Evolutionary conservation across 2,329 filamentous ascomycete genomes (phyloP).

Genomic region (Aspergillus tamarii): DNA sequence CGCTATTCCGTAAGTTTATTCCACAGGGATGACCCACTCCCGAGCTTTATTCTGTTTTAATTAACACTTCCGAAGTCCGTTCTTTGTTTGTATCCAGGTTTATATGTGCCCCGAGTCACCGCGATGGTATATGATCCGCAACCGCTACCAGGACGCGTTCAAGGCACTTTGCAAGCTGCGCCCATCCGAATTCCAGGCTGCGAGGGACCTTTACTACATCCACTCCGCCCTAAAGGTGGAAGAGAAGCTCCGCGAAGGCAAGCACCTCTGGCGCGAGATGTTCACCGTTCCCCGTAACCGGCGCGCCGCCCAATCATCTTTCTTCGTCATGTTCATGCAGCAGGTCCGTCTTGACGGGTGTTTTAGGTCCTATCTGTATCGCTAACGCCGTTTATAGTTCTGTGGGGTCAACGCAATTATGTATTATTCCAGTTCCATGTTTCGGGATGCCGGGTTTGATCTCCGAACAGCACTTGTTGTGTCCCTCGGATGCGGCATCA

Average conservation of each 20-base stretch:
- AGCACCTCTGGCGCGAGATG: constrained; percentile 55
- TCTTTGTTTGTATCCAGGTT: constrained; percentile 55
- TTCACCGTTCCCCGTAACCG: constrained; percentile 65
- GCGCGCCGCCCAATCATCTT: constrained; percentile 62
- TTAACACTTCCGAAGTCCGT: constrained; percentile 7
- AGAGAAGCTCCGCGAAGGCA: constrained; percentile 52
- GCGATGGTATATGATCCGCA: constrained; percentile 53
- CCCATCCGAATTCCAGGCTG: constrained; percentile 48
- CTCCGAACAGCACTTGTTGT: constrained; percentile 57
- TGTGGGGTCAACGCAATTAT: constrained; percentile 59
- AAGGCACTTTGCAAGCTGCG: constrained; percentile 48
- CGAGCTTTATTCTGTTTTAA: background rate
- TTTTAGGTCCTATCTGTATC: background rate
- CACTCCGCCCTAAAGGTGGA: constrained; percentile 64
- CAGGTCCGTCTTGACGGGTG: constrained; percentile 46
- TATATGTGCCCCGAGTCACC: constrained; percentile 64
- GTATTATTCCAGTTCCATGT: constrained; percentile 60
- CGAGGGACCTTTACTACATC: constrained; percentile 51
- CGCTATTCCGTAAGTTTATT: constrained; percentile 52
- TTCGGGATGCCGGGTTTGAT: constrained; percentile 36
- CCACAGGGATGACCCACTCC: too few species aligned
- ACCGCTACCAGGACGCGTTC: constrained; percentile 46
- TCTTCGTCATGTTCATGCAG: constrained; percentile 70
- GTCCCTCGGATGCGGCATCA: constrained; percentile 63
- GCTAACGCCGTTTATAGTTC: constrained; percentile 34